Evolutionary conservation across 148 eudicot species (phyloP).

Genomic region (Nyssa sinensis): DNA sequence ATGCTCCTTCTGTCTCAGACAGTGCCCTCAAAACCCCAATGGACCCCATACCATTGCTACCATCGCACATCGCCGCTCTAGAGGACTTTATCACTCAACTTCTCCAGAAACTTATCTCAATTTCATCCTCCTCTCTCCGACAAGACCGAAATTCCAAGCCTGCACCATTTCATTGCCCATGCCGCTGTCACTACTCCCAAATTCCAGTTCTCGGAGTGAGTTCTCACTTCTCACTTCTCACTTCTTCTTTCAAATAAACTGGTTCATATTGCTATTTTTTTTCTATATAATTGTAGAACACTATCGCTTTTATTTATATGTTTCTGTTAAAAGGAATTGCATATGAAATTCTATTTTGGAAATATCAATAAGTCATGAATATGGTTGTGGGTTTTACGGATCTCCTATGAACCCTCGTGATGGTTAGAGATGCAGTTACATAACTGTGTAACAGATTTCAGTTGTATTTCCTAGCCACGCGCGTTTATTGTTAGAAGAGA

Average conservation of each 20-base stretch:
- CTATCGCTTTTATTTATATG: background rate
- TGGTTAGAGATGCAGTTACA: too few relatives aligned
- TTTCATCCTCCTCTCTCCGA: slow-evolving; percentile 9
- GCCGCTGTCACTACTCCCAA: slow-evolving; percentile 43
- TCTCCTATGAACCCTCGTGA: too few relatives aligned
- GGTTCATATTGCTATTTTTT: background rate
- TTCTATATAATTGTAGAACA: background rate
- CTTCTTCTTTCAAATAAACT: too few relatives aligned
- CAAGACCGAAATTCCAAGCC: slow-evolving; percentile 29
- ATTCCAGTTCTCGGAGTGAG: slow-evolving; percentile 38
- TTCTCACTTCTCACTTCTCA: background rate
- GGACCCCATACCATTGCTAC: slow-evolving; percentile 21
- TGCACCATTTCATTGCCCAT: slow-evolving; percentile 50
- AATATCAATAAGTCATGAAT: background rate
- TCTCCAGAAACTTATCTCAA: slow-evolving; percentile 46
- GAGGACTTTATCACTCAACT: slow-evolving; percentile 18
- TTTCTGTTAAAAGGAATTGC: background rate
- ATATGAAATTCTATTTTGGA: too few relatives aligned
- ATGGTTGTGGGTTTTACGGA: background rate
- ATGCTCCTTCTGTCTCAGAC: slow-evolving; percentile 21
- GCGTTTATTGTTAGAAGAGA: too few relatives aligned
- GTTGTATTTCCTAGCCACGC: too few relatives aligned
- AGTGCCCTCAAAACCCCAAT: slow-evolving; percentile 16
- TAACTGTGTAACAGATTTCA: too few relatives aligned
- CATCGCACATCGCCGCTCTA: slow-evolving; percentile 22